Base-by-base conservation (phyloP, 495 filamentous ascomycete species). In the Aspergillus kassunensis region DNA sequence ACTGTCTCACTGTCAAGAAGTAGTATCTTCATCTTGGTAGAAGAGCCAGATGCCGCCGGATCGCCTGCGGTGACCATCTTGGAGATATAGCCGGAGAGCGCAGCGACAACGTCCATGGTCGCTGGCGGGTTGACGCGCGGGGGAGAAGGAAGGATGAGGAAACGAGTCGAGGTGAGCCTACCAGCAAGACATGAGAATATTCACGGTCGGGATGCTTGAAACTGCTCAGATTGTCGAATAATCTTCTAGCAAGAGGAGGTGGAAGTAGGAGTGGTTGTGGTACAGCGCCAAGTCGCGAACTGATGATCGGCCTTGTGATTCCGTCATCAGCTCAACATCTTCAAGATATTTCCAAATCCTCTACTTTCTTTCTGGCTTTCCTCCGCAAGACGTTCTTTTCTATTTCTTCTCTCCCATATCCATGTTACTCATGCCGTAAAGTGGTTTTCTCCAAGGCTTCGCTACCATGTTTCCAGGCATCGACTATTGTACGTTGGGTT, bases 1-100 rank as follows among this genome's bases (percentile, higher is more conserved):
- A 88, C 88, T 64, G 93, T 98, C 72, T 97, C 93, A 70, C 82
- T 86, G 71, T 98, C 93, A 49, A 98, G 78, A 58, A 98, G 79
- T 47, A 98, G 75, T 60, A 97, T 92, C 84, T 98, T 98, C 93
- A 98, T 98, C 79, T 97, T 97, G 30, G 90, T 87, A 35, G 88
- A 80, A 36, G 88, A 80, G 36, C 84, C 83, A 35, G 80, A 69
- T 12, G 65, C 50, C 49, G 83, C 74, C 20, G 55, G 53, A 68
- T 95, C 90, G 65, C 92, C 92, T 56, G 84, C 83, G 37, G 89
- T 86, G 67, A 97, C 84, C 87, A 98, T 97, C 83, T 92, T 96
- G 66, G 89, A 86, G 77, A 98, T 86, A 79, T 97, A 98, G 72
- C 90, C 88, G 57, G 90, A 88, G 65, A 95, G 87, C 47, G 91